Evolutionary conservation across 73 alveolate species (phyloP), one percentile per base, ranked within the genome.

Genomic region (Paramecium biaurelia): DNA sequence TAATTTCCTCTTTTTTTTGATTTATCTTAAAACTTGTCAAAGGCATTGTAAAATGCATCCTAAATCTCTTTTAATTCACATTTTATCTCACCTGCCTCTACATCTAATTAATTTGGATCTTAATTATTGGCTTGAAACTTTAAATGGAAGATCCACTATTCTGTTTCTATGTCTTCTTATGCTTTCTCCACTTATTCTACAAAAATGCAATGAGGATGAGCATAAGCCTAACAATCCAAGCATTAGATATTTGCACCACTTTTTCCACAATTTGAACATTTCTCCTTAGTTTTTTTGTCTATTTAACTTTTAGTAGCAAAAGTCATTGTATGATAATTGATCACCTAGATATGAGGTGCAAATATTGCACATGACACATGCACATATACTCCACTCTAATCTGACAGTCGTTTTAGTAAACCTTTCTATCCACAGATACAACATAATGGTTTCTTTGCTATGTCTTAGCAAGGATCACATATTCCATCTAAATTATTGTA

Each of bases 391-490:
- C 74, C 74, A 47, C 45, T 32, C 30, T 79, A 42, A 47, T 79
- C 90, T 7, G 90, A 79, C 4, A 79, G 72, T 79, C 90, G 20
- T 34, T 79, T 79, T 8, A 79, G 30, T 38, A 79, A 45, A 15
- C 90, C 90, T 34, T 79, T 79, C 76, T 79, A 45, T 45, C 90
- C 90, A 79, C 90, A 79, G 28, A 79, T 79, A 47, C 47, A 47
- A 14, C 90, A 79, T 79, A 42, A 23, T 20, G 90, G 76, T 41
- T 47, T 41, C 72, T 47, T 79, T 21, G 74, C 90, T 24, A 20
- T 18, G 23, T 79, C 90, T 20, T 21, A 38, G 28, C 90, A 79
- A 23, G 90, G 90, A 79, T 79, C 90, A 21, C 90, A 79, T 24
- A 79, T 4, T n/a, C 42, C 43, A 38, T 41, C 45, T 24, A 12